Base-by-base conservation (phyloP, 106 monocot genomes). In the Posidonia australis region DNA sequence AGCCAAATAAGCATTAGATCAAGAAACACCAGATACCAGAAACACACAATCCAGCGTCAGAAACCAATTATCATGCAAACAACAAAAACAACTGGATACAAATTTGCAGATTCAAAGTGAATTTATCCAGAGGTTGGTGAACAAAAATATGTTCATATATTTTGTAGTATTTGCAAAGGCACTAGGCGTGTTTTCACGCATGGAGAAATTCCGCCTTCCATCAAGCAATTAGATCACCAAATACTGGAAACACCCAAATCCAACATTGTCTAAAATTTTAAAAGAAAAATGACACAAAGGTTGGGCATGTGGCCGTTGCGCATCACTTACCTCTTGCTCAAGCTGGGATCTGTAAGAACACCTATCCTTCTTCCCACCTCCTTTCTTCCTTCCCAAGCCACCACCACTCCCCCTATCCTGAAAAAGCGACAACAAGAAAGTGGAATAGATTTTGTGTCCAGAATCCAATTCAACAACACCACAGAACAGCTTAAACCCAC, bases 331-430 rank as follows among this genome's bases (percentile, higher is more conserved):
- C 51, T 72, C 63, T 24, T 63, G 22, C 44, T 72, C 71, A 42
- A 72, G 71, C 42, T 63, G 62, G n/a, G 14, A 43, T 41, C 71
- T 62, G 54, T 63, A 72, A 46, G 23, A 63, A n/a, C 51, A 54
- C 63, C 54, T 72, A 28, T 23, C 51, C 51, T n/a, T 44, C 10
- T 54, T 63, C 28, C 31, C 49, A 5, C 13, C 48, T 62, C 45
- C n/a, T 13, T 49, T 41, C 30, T 10, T 17, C 25, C 21, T 30
- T 21, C 63, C 44, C 36, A 36, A 36, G 20, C 43, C 36, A 44
- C 31, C 51, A 19, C 31, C 11, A 19, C 3, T 43, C 9, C 22
- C 11, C 19, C 7, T 31, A 62, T 36, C 42, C 61, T 43, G 44
- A 13, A 64, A 62, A n/a, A 36, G 36, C 43, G 31, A 62, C 20